These are phyloP conservation scores for Scutellospora calospora DNA, from an alignment of 371 early-diverging fungal genomes.

Conservation along the genomic window DNA sequence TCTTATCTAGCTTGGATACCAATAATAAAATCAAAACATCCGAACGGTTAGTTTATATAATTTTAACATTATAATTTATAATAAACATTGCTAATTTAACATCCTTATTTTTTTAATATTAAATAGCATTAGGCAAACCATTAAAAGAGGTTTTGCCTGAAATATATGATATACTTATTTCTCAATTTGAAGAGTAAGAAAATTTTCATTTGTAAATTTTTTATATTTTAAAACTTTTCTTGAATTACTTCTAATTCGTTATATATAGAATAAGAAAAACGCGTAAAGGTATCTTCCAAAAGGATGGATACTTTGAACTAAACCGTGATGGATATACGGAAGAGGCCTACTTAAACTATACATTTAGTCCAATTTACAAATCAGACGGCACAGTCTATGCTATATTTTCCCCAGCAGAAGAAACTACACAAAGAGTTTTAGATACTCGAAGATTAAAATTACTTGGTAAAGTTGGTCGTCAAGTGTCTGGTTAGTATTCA, in stretches of 20 bases:
- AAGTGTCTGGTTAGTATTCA: neutral
- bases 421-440: conserved; percentile 35
- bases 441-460: conserved; percentile 33
- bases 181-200: neutral
- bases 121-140: conserved; percentile 17
- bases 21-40: no score
- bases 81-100: no score
- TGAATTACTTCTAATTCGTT: neutral
- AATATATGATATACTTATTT: neutral
- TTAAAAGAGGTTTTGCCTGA: conserved; percentile 18
- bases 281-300: conserved; percentile 16
- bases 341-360: conserved; percentile 31
- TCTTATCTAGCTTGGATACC: no score
- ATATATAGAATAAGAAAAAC: neutral
- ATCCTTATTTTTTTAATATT: no score
- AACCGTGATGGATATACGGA: conserved; percentile 35
- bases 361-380: conserved; percentile 35
- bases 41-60: no score
- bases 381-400: conserved; percentile 21
- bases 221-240: neutral
- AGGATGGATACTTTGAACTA: neutral
- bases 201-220: neutral
- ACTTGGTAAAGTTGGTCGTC: conserved; percentile 18
- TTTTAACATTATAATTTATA: no score
- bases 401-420: conserved; percentile 21